Evolutionary conservation across 441 rosid species (phyloP).

Genomic region (Pelargonium cotyledonis): DNA sequence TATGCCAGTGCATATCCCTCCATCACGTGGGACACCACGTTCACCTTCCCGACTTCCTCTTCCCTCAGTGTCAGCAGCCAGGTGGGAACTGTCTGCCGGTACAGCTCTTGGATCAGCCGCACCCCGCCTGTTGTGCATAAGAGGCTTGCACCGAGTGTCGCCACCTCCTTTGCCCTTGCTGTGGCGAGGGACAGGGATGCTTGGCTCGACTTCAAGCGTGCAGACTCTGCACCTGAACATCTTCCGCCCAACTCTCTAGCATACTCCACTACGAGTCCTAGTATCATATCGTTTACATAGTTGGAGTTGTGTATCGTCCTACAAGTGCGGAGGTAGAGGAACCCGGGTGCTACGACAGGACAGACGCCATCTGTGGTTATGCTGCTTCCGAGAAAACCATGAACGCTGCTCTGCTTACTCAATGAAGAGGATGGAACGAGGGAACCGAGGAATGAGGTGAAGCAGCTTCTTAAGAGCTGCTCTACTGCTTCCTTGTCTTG

Average conservation of each 20-base stretch:
- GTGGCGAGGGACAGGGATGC: slow-evolving; percentile 41
- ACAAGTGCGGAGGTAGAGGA: slow-evolving; percentile 49
- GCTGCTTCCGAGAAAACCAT: slow-evolving; percentile 39
- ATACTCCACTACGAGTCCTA: slow-evolving; percentile 46
- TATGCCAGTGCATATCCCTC: slow-evolving; percentile 62
- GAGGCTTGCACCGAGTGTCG: slow-evolving; percentile 51
- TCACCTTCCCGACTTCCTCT: slow-evolving; percentile 26
- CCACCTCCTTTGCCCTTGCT: slow-evolving; percentile 48
- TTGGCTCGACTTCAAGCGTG: slow-evolving; percentile 36
- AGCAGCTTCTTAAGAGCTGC: slow-evolving; percentile 56
- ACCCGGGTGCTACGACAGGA: slow-evolving; percentile 45
- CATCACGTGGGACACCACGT: slow-evolving; percentile 27
- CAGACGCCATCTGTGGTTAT: slow-evolving; percentile 24
- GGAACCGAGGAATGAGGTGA: slow-evolving; percentile 48
- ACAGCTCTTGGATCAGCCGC: slow-evolving; percentile 39
- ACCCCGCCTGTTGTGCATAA: slow-evolving; percentile 42
- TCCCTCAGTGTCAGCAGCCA: slow-evolving; percentile 42
- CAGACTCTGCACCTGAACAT: slow-evolving; percentile 24
- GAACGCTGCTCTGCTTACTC: slow-evolving; percentile 30
- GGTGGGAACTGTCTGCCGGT: slow-evolving; percentile 43
- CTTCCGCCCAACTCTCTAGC: slow-evolving; percentile 36
- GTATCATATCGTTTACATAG: slow-evolving; percentile 33
- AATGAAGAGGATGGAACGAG: slow-evolving; percentile 24
- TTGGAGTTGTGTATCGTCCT: slow-evolving; percentile 35
- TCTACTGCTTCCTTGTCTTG: slow-evolving; percentile 42